A percentile compares a stretch with the other conserved stretches of the same genome.
Evolutionary conservation across 176 grass and related monocot species (phyloP).

Genomic region (Aegilops umbellulata): DNA sequence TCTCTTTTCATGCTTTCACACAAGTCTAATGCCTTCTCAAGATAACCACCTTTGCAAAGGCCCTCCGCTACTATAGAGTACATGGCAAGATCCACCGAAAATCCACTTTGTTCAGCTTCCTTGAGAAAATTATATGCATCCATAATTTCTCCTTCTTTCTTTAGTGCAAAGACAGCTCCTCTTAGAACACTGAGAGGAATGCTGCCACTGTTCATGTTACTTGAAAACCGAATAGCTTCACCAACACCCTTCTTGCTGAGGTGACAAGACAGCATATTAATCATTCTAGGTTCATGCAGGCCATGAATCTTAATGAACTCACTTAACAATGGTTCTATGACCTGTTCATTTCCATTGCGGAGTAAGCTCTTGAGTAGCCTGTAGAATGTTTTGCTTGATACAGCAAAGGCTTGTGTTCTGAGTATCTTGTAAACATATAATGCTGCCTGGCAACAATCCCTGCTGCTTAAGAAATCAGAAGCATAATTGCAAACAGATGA

Average conservation of each 20-base stretch:
- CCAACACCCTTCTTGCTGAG: constrained; percentile 55
- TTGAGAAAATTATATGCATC: constrained; percentile 71
- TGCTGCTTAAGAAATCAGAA: constrained; percentile 68
- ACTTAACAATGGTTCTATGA: constrained; percentile 46
- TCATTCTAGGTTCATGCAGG: constrained; percentile 46
- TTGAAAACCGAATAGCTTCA: constrained; percentile 60
- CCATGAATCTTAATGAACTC: constrained; percentile 75
- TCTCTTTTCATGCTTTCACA: constrained; percentile 74
- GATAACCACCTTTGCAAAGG: constrained; percentile 76
- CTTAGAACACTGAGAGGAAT: constrained; percentile 61
- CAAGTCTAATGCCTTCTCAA: constrained; percentile 76
- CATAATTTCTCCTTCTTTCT: constrained; percentile 67
- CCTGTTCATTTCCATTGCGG: constrained; percentile 54
- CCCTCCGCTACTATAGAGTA: constrained; percentile 72
- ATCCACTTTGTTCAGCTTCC: constrained; percentile 58
- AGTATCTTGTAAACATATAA: constrained; percentile 63
- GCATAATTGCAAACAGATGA: constrained; percentile 66
- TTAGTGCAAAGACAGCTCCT: constrained; percentile 52
- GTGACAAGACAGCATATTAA: constrained; percentile 67
- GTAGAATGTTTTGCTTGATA: constrained; percentile 65
- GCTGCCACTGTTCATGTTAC: constrained; percentile 31
- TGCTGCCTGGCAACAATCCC: constrained; percentile 48
- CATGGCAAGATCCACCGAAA: constrained; percentile 55
- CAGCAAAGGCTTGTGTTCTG: constrained; percentile 40
- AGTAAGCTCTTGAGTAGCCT: constrained; percentile 60